phyloP scores from a whole-genome alignment of 495 filamentous ascomycete species.

The Hyphodiscus hymeniophilus region DNA sequence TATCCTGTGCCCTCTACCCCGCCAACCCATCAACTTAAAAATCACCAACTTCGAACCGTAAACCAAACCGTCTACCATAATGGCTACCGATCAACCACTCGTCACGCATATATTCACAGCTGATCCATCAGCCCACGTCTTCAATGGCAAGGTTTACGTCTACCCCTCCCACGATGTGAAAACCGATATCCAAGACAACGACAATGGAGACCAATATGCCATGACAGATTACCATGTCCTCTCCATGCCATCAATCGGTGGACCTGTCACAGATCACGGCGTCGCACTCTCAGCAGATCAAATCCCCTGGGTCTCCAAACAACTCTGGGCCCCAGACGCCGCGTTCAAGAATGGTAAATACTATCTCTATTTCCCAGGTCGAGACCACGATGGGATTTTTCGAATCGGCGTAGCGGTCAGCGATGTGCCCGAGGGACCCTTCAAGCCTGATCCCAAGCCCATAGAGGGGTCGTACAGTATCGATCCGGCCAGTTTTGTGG shows the following conservation, averaged over 20 bases:
- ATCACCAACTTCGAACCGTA: too few relatives aligned
- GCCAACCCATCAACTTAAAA: too few relatives aligned
- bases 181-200: slow-evolving; percentile 55
- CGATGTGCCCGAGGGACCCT: slow-evolving; percentile 47
- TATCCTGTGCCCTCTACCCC: too few relatives aligned
- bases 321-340: slow-evolving; percentile 59
- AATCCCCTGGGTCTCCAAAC: slow-evolving; percentile 55
- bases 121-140: slow-evolving; percentile 48
- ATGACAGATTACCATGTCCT: slow-evolving; percentile 68
- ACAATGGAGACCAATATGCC: slow-evolving; percentile 77
- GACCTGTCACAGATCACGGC: slow-evolving; percentile 50
- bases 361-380: slow-evolving; percentile 57
- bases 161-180: slow-evolving; percentile 60
- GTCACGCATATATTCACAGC: slow-evolving; percentile 64
- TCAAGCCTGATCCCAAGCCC: slow-evolving; percentile 29
- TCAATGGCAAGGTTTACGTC: slow-evolving; percentile 53
- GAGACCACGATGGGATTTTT: slow-evolving; percentile 51
- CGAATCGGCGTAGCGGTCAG: slow-evolving; percentile 54
- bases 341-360: slow-evolving; percentile 51
- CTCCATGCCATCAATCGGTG: slow-evolving; percentile 39
- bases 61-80: too few relatives aligned
- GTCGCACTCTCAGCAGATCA: slow-evolving; percentile 41
- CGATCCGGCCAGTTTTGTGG: slow-evolving; percentile 56
- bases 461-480: slow-evolving; percentile 54
- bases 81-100: slow-evolving; percentile 35